These are phyloP conservation scores for Neolentinus lepideus DNA, from an alignment of 1,284 basidiomycete species.

Conservation along the genomic window DNA sequence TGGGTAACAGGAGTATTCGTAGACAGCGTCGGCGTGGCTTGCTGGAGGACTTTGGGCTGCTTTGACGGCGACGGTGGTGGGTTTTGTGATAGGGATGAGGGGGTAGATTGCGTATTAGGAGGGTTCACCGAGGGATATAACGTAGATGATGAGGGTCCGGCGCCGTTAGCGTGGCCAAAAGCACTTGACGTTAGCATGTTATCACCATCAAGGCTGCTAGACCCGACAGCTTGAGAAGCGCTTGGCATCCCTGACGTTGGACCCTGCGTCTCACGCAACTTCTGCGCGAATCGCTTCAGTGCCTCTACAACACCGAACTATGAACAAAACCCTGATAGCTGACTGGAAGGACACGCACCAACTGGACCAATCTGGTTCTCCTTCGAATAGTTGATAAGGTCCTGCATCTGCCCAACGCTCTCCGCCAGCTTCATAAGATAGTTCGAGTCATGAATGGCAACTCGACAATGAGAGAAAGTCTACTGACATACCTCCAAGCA, in stretches of 20 bases:
- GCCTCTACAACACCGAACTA: constrained; percentile 31
- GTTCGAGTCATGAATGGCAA: not conserved
- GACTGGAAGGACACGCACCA: constrained; percentile 34
- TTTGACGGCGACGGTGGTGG: constrained; percentile 42
- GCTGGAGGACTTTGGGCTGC: constrained; percentile 45
- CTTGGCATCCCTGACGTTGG: constrained; percentile 5
- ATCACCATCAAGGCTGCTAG: not conserved
- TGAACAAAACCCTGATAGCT: not conserved
- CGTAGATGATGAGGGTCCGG: not conserved
- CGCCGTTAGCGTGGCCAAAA: not conserved
- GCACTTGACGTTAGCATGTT: not conserved
- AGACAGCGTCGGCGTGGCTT: constrained; percentile 24
- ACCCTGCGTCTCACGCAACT: constrained; percentile 32
- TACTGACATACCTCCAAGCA: constrained; percentile 58
- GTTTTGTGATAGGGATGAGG: constrained; percentile 36
- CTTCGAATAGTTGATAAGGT: constrained; percentile 60
- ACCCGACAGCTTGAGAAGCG: not conserved
- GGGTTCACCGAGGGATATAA: not conserved
- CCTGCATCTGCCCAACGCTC: constrained; percentile 68
- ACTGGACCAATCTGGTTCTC: constrained; percentile 49
- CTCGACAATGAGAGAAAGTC: constrained; percentile 6
- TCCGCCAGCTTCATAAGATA: constrained; percentile 50
- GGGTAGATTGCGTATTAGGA: constrained; percentile 19
- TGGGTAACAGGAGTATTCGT: constrained; percentile 25
- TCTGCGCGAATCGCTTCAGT: constrained; percentile 33